Evolutionary conservation across 305 asterid species (phyloP).

Genomic region (Fraxinus dipetala): DNA sequence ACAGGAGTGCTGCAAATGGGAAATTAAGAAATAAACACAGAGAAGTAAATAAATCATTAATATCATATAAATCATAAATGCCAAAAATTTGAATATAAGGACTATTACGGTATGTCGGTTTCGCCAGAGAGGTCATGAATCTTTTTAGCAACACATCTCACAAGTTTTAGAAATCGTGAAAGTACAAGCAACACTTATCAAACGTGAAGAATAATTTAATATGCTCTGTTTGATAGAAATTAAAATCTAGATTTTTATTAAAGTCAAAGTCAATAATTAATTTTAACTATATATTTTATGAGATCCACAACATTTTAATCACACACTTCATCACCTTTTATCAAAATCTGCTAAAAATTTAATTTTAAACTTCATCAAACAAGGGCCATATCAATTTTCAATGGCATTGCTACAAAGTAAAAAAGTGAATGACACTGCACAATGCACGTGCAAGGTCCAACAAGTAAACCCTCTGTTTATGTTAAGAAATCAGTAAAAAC

Average conservation of each 20-base stretch:
- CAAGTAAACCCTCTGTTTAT: background rate
- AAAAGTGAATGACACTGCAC: background rate
- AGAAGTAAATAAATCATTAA: background rate
- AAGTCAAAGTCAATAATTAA: background rate
- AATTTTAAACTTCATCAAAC: background rate
- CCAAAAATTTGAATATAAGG: background rate
- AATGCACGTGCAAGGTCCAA: background rate
- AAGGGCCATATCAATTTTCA: background rate
- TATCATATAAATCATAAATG: background rate
- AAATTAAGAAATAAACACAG: constrained; percentile 22
- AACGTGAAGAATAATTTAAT: background rate
- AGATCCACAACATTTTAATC: background rate
- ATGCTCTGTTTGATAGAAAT: background rate
- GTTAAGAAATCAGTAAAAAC: background rate
- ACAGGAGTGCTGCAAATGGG: constrained; percentile 70
- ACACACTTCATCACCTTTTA: no score
- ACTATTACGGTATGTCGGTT: background rate
- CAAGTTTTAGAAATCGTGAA: background rate
- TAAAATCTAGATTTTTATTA: no score
- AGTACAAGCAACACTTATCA: background rate
- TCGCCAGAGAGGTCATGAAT: background rate
- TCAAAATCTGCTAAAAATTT: background rate
- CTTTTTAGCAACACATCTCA: background rate
- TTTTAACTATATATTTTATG: no score
- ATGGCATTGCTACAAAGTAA: background rate